Evolutionary conservation across 768 basidiomycete genomes (phyloP).

Genomic region (Vararia minispora): DNA sequence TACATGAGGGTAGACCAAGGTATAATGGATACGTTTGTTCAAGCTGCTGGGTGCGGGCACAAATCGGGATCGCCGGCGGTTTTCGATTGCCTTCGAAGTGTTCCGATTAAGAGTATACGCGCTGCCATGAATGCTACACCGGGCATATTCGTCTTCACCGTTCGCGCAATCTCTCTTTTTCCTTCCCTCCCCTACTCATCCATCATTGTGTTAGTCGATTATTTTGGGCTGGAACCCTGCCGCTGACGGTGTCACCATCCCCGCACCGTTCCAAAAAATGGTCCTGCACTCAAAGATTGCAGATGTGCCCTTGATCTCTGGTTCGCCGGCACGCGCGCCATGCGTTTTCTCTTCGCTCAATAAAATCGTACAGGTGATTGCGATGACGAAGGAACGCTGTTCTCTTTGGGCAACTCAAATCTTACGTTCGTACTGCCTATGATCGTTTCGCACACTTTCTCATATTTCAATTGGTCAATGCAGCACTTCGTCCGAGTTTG

Average conservation of each 20-base stretch:
- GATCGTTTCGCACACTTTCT: no score
- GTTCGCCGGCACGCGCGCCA: no score
- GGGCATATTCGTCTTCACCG: not conserved
- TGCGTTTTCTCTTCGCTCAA: no score
- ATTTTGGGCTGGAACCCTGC: conserved; percentile 6
- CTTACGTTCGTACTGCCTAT: not conserved
- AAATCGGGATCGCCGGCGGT: conserved; percentile 20
- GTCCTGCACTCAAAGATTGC: conserved; percentile 5
- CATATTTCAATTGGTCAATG: no score
- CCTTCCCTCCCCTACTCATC: no score
- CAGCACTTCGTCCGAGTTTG: no score
- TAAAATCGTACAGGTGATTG: conserved; percentile 9
- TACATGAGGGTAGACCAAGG: no score
- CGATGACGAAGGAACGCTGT: conserved; percentile 12
- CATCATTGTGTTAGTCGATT: not conserved
- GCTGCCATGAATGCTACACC: not conserved
- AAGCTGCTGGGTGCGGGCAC: conserved; percentile 1
- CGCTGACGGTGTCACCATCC: conserved; percentile 10
- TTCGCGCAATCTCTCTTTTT: no score
- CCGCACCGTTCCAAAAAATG: conserved; percentile 1
- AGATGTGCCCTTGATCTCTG: conserved; percentile 8
- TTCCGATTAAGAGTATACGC: not conserved
- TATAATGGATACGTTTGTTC: conserved; percentile 9
- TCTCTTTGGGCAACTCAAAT: not conserved
- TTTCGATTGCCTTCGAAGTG: conserved; percentile 9